Base-by-base conservation (phyloP, 495 filamentous ascomycete species). In the Podospora pseudocomata region DNA sequence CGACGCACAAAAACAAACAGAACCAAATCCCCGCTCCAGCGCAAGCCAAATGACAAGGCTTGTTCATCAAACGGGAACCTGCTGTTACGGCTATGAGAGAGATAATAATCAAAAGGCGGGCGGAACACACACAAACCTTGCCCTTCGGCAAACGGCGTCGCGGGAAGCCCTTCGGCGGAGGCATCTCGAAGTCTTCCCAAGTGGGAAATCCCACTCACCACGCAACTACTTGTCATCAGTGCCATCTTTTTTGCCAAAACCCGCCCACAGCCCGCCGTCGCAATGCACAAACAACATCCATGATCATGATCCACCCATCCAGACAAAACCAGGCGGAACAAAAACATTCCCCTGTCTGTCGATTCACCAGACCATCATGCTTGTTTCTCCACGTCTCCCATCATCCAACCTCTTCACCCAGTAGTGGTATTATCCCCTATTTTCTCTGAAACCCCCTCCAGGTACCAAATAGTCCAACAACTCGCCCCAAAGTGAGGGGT, bases 101-200 rank as follows among this genome's bases (percentile, higher is more conserved):
- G 23, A 23, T 23, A 16, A 2, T 49, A 49, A 49, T 23, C 4
- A 32, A 11, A 49, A 49, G 11, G 39, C 39, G 15, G 39, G 39
- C 39, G 15, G 39, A 3, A 11, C 13, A 16, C 39, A 6, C 39
- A 49, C 15, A 18, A 7, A 32, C 4, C 30, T 32, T 32, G 23
- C 23, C 34, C 34, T 49, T 49, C 39, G 39, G 39, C 39, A 49
- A 49, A 49, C 39, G 13, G 39, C 39, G 39, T 49, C 2, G 39
- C 39, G 39, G 39, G 39, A 49, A 49, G 39, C 39, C 39, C 39
- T 49, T 49, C 39, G 39, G 15, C 39, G 39, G 39, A 49, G 39
- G 39, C 56, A 58, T 58, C 56, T 58, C 19, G 56, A 58, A 58
- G 56, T n/a, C 20, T 58, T 58, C 56, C 19, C 56, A 58, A 20